Conservation (phyloP, 1,284 basidiomycete genomes). For the Ganoderma meredithae region DNA sequence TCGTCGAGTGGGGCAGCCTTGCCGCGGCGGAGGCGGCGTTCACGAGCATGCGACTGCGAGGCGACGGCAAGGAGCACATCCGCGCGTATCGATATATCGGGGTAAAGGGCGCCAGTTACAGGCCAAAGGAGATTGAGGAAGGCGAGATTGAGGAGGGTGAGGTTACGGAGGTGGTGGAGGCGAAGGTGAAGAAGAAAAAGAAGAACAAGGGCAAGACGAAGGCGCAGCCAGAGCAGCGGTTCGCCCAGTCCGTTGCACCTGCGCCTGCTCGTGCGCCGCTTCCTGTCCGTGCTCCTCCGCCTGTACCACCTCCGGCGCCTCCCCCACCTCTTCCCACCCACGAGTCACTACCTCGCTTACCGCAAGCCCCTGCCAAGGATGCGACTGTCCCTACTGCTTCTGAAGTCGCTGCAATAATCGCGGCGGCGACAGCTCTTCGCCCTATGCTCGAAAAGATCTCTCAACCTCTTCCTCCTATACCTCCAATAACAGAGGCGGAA, state of each 20-base stretch:
- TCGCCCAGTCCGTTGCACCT: not conserved
- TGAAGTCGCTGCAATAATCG: not conserved
- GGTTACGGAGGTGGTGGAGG: constrained; percentile 26
- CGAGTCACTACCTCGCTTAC: not conserved
- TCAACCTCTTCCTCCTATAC: not conserved
- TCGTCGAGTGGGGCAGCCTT: constrained; percentile 59
- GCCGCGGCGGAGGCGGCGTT: constrained; percentile 57
- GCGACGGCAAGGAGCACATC: constrained; percentile 53
- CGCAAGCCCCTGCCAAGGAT: not conserved
- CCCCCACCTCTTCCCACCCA: not conserved
- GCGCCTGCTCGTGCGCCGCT: not conserved
- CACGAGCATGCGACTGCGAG: constrained; percentile 54
- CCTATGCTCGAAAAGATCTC: constrained; percentile 21
- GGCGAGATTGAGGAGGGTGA: constrained; percentile 39
- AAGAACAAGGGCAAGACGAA: constrained; percentile 32
- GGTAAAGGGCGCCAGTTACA: constrained; percentile 5
- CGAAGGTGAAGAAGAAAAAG: constrained; percentile 33
- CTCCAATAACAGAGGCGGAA: not conserved
- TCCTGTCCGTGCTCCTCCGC: not conserved
- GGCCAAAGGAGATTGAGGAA: constrained; percentile 37
- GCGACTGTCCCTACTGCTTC: too few species aligned
- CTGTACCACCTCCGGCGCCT: not conserved
- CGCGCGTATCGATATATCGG: constrained; percentile 62
- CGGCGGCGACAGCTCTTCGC: not conserved
- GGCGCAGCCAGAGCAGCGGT: constrained; percentile 17